Percentiles rank a stretch among this genome's conserved stretches.
Evolutionary conservation across 106 monocot species (phyloP).

Genomic region (Narthecium ossifragum): DNA sequence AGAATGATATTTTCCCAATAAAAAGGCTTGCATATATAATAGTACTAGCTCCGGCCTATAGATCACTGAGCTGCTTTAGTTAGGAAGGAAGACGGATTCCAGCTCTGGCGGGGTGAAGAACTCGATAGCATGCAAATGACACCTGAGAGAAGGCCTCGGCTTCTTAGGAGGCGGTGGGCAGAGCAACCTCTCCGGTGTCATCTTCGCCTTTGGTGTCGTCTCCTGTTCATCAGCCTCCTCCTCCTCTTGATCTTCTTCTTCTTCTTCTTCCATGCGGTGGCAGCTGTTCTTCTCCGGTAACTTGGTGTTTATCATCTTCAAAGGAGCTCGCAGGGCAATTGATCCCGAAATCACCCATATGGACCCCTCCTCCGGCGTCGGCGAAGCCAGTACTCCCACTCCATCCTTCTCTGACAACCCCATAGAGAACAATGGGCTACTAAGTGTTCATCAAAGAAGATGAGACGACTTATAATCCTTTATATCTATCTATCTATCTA

Average conservation of each 20-base stretch:
- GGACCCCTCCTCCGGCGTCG: not conserved
- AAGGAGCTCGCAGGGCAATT: slow-evolving; percentile 18
- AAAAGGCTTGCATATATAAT: not conserved
- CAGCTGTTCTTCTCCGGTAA: not conserved
- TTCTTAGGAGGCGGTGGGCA: slow-evolving; percentile 38
- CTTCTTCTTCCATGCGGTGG: slow-evolving; percentile 1
- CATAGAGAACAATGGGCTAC: not conserved
- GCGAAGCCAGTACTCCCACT: too few relatives aligned
- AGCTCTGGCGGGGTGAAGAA: slow-evolving; percentile 26
- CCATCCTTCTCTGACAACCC: slow-evolving; percentile 7
- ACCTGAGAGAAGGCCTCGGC: slow-evolving; percentile 13
- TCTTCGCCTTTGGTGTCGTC: slow-evolving; percentile 10
- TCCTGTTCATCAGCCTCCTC: not conserved
- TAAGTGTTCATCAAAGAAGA: not conserved
- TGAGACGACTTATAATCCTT: not conserved
- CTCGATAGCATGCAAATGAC: slow-evolving; percentile 7
- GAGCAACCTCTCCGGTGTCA: not conserved
- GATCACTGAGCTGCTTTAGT: not conserved
- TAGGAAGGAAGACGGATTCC: slow-evolving; percentile 15
- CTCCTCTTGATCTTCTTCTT: not conserved
- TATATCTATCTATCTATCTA: not conserved
- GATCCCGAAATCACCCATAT: slow-evolving; percentile 23
- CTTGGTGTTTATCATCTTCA: slow-evolving; percentile 22
- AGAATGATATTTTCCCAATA: not conserved
- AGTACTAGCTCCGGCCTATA: not conserved